Evolutionary conservation across 441 rosid species (phyloP).

Genomic region (Aleurites moluccanus): DNA sequence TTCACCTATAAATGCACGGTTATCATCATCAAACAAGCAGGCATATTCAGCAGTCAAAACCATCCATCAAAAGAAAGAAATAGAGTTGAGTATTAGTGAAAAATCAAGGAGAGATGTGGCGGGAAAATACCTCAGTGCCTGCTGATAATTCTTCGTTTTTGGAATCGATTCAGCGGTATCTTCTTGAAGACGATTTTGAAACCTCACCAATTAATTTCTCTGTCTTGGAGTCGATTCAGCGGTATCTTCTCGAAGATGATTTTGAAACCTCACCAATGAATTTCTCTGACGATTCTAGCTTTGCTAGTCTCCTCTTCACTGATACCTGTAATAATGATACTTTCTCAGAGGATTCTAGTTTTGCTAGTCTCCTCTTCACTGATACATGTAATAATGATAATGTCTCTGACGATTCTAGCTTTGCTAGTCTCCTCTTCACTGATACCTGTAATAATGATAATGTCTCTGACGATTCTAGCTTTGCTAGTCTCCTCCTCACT

Average conservation of each 20-base stretch:
- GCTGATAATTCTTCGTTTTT: conserved; percentile 11
- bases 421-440: neutral
- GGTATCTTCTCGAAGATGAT: conserved; percentile 22
- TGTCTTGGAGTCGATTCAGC: neutral
- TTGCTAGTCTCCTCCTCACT: neutral
- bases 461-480: neutral
- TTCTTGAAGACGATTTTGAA: conserved; percentile 28
- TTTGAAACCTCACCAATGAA: neutral
- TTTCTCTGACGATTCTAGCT: neutral
- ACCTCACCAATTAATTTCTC: neutral
- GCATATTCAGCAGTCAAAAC: too few relatives aligned
- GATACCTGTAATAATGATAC: neutral
- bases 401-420: neutral
- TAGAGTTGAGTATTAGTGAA: neutral
- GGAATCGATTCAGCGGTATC: conserved; percentile 26
- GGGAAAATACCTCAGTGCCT: neutral
- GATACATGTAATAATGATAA: neutral
- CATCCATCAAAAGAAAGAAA: too few relatives aligned
- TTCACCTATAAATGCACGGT: too few relatives aligned
- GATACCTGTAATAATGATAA: neutral
- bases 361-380: neutral
- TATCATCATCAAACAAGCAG: too few relatives aligned
- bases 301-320: neutral
- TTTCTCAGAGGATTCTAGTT: neutral
- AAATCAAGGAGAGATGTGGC: neutral